phyloP scores from a whole-genome alignment of 768 basidiomycete genomes.

The Lentinula raphanica region DNA sequence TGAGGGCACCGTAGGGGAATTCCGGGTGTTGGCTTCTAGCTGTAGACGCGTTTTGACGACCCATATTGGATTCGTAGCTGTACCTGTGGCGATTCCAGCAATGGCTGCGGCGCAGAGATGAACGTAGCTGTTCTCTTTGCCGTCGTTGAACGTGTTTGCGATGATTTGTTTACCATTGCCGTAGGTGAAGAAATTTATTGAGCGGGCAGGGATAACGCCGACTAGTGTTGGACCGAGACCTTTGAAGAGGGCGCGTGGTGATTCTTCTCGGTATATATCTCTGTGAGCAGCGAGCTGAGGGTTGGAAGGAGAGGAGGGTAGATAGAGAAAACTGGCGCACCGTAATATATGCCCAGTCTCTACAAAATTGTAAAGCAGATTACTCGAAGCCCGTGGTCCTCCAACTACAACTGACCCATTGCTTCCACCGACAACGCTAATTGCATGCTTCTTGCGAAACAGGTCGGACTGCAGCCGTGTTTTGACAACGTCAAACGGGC shows the following conservation, averaged over 20 bases:
- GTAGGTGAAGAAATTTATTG: slow-evolving; percentile 97
- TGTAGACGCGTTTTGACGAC: slow-evolving; percentile 97
- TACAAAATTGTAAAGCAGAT: slow-evolving; percentile 86
- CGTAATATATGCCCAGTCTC: slow-evolving; percentile 89
- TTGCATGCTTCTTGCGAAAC: slow-evolving; percentile 45
- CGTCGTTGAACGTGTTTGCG: slow-evolving; percentile 73
- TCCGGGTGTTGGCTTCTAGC: slow-evolving; percentile 31
- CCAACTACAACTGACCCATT: slow-evolving; percentile 31
- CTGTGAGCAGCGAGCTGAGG: too few species aligned
- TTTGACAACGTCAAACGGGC: slow-evolving; percentile 97
- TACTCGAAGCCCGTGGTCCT: slow-evolving; percentile 37
- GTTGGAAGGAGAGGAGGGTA: background rate
- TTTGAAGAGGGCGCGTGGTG: slow-evolving; percentile 84
- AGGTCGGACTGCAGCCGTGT: slow-evolving; percentile 92
- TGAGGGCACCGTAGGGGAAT: slow-evolving; percentile 11
- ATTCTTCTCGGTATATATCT: slow-evolving; percentile 86
- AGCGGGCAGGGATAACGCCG: slow-evolving; percentile 91
- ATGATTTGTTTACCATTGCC: slow-evolving; percentile 94
- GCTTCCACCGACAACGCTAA: slow-evolving; percentile 33
- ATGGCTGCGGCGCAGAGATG: slow-evolving; percentile 82
- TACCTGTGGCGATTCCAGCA: slow-evolving; percentile 83
- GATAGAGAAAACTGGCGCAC: slow-evolving; percentile 34
- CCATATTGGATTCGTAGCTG: slow-evolving; percentile 98
- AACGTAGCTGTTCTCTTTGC: slow-evolving; percentile 77
- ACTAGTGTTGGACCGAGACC: slow-evolving; percentile 93